Conservation (phyloP, 2,329 filamentous ascomycete species). For the Aspergillus sergii region DNA sequence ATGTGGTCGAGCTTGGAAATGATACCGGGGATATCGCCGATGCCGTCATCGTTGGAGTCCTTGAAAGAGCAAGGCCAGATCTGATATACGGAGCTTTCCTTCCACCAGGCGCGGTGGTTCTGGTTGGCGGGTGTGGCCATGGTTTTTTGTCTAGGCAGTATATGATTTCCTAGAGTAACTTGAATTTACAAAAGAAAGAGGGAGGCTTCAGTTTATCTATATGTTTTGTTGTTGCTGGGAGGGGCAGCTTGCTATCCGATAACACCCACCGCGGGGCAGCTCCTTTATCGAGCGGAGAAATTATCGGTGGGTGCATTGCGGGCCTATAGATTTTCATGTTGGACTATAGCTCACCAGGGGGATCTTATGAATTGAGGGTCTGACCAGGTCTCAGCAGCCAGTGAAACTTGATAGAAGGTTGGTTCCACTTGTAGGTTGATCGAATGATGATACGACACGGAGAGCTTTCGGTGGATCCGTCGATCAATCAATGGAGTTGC, state of each 20-base stretch:
- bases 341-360: background rate
- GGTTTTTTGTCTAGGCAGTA: background rate
- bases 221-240: background rate
- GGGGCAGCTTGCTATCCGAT: conserved; percentile 1
- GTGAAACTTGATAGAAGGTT: background rate
- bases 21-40: conserved; percentile 67
- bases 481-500: background rate
- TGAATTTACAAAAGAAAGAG: background rate
- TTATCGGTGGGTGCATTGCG: conserved; percentile 8
- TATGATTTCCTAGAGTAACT: background rate
- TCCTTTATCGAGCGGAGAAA: conserved; percentile 10
- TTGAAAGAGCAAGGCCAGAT: conserved; percentile 63
- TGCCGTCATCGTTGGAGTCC: conserved; percentile 55
- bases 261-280: conserved; percentile 3
- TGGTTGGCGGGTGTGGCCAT: conserved; percentile 7
- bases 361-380: background rate
- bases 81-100: conserved; percentile 60
- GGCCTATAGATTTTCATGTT: background rate
- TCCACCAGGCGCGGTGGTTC: conserved; percentile 52
- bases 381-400: background rate
- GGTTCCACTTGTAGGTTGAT: conserved; percentile 7
- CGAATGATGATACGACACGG: conserved; percentile 10
- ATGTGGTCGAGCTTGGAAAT: conserved; percentile 68
- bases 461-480: background rate
- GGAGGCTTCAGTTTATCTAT: too few species aligned